Conservation (phyloP, 1,284 basidiomycete genomes). For the Ustilago lituana region DNA sequence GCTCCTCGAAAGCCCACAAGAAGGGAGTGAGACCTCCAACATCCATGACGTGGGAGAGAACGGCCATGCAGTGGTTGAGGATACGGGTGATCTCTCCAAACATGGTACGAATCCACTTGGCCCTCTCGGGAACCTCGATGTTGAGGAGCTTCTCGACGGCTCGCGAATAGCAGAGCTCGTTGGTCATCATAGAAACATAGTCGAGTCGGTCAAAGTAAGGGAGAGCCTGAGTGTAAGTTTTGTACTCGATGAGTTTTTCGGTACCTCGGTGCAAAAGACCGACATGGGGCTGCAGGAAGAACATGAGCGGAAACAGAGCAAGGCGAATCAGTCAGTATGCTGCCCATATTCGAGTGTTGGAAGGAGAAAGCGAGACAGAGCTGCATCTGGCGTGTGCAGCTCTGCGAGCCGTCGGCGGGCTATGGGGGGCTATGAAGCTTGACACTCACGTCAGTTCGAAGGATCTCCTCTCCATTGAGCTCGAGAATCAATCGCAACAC, state of each 20-base stretch:
- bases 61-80: slow-evolving; percentile 97
- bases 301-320: background rate
- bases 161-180: slow-evolving; percentile 85
- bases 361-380: too few species aligned
- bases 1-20: slow-evolving; percentile 99
- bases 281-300: slow-evolving; percentile 76
- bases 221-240: slow-evolving; percentile 97
- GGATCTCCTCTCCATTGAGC: slow-evolving; percentile 85
- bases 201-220: slow-evolving; percentile 99
- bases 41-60: slow-evolving; percentile 79
- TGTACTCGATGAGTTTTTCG: slow-evolving; percentile 99
- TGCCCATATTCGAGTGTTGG: too few species aligned
- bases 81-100: slow-evolving; percentile 97
- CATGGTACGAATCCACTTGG: slow-evolving; percentile 97
- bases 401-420: too few species aligned
- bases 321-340: slow-evolving; percentile 62
- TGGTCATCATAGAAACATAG: slow-evolving; percentile 88
- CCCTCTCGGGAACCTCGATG: slow-evolving; percentile 97
- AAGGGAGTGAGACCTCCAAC: slow-evolving; percentile 98
- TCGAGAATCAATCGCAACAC: slow-evolving; percentile 97
- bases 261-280: slow-evolving; percentile 96
- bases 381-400: background rate
- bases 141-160: slow-evolving; percentile 98
- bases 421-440: background rate
- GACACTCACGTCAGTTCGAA: slow-evolving; percentile 56